phyloP scores from a whole-genome alignment of 73 alveolate species.

The Durusdinium trenchii region DNA sequence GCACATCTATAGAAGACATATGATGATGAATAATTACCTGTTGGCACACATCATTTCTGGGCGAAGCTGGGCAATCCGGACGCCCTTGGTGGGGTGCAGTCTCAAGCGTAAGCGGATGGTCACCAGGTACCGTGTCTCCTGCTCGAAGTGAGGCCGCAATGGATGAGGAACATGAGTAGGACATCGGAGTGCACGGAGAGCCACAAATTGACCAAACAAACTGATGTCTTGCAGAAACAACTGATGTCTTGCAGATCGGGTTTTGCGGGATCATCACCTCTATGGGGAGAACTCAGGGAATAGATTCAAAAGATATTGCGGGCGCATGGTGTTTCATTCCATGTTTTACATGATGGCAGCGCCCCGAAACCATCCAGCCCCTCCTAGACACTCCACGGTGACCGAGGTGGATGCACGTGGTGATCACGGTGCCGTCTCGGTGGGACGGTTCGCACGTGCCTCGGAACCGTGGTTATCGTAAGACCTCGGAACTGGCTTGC shows the following conservation, averaged over 20 bases:
- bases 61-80: neutral
- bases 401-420: too few species aligned
- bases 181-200: neutral
- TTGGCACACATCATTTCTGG: neutral
- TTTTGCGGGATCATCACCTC: neutral
- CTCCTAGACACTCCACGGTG: too few species aligned
- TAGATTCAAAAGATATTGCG: neutral
- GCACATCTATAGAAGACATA: too few species aligned
- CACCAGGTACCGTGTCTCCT: constrained; percentile 93
- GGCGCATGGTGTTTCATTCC: neutral
- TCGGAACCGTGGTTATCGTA: too few species aligned
- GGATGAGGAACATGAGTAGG: neutral
- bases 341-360: too few species aligned
- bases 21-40: too few species aligned
- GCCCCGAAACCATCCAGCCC: too few species aligned
- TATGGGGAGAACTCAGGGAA: neutral
- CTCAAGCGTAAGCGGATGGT: constrained; percentile 81
- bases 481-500: too few species aligned
- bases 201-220: neutral
- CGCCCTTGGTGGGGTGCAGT: constrained; percentile 90
- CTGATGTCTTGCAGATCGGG: neutral
- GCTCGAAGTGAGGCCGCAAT: neutral
- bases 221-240: neutral
- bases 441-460: too few species aligned
- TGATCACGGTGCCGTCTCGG: too few species aligned